Conservation (phyloP, 768 basidiomycete genomes). For the Amyloporia xantha region DNA sequence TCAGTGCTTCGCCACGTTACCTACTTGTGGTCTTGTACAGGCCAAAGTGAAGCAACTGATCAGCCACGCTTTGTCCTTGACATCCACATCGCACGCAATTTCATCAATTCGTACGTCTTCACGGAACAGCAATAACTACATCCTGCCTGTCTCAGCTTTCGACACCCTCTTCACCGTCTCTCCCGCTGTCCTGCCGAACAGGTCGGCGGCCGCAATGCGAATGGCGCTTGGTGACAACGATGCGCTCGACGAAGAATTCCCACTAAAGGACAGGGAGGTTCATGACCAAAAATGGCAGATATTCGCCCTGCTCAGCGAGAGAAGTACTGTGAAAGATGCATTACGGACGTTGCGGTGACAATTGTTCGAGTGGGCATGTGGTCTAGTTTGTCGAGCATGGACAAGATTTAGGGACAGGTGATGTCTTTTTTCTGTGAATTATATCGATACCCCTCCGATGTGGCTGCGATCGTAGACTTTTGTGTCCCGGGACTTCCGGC, state of each 20-base stretch:
- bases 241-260: conserved; percentile 43
- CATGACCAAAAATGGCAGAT: conserved; percentile 73
- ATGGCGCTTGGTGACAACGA: conserved; percentile 53
- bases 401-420: conserved; percentile 1
- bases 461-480: not conserved
- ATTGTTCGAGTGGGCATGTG: not conserved
- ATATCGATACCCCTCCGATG: not conserved
- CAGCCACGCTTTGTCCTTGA: conserved; percentile 71
- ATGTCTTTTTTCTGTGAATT: not conserved
- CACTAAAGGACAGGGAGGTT: conserved; percentile 49
- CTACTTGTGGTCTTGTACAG: conserved; percentile 27
- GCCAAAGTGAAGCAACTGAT: conserved; percentile 81
- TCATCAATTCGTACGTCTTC: conserved; percentile 63
- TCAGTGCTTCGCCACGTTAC: conserved; percentile 2
- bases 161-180: conserved; percentile 73
- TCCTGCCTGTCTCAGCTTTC: conserved; percentile 65
- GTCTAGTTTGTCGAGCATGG: not conserved
- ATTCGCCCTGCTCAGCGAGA: conserved; percentile 63
- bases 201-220: conserved; percentile 70
- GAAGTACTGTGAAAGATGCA: conserved; percentile 65
- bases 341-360: conserved; percentile 29
- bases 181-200: conserved; percentile 73
- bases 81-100: conserved; percentile 69
- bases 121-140: conserved; percentile 27
- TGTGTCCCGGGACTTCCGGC: not conserved